A percentile compares a stretch with the other conserved stretches of the same genome.
Evolutionary conservation across 495 filamentous ascomycete species (phyloP).

Genomic region (Durotheca rogersii): DNA sequence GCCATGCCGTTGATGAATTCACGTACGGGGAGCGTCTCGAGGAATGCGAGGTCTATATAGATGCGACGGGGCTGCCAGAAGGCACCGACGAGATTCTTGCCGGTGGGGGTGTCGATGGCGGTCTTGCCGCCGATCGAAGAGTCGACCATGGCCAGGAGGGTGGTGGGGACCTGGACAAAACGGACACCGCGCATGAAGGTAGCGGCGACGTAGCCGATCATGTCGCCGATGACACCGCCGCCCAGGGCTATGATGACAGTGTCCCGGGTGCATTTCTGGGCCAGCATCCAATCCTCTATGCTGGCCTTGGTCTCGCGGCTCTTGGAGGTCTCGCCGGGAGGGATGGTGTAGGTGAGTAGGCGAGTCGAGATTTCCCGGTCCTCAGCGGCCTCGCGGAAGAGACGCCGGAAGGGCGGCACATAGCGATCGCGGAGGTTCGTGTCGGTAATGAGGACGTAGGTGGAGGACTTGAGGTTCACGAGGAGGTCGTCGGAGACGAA

Average conservation of each 20-base stretch:
- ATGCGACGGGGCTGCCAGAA: slow-evolving; percentile 95
- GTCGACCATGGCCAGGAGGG: slow-evolving; percentile 94
- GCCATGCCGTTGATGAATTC: slow-evolving; percentile 99
- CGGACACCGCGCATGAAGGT: slow-evolving; percentile 98
- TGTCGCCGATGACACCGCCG: slow-evolving; percentile 96
- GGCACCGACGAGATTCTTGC: slow-evolving; percentile 93
- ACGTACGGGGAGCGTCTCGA: slow-evolving; percentile 84
- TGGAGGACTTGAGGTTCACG: slow-evolving; percentile 73
- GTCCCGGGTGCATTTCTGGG: slow-evolving; percentile 87
- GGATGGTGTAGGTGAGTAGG: slow-evolving; percentile 81
- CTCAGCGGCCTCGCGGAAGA: slow-evolving; percentile 62
- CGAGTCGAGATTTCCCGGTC: slow-evolving; percentile 56
- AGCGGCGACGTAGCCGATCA: slow-evolving; percentile 94
- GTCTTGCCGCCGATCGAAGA: slow-evolving; percentile 98
- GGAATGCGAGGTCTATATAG: slow-evolving; percentile 90
- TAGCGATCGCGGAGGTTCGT: slow-evolving; percentile 85
- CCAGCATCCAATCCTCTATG: slow-evolving; percentile 97
- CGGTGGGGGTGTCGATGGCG: slow-evolving; percentile 93
- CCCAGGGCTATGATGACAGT: slow-evolving; percentile 93
- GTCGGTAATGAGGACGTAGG: slow-evolving; percentile 95
- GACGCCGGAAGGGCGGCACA: slow-evolving; percentile 68
- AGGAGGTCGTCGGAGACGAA: slow-evolving; percentile 83
- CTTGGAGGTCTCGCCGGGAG: slow-evolving; percentile 92
- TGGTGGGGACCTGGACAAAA: slow-evolving; percentile 95
- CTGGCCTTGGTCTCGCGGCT: slow-evolving; percentile 88